These are phyloP conservation scores for Macrophomina pseudophaseolina DNA, from an alignment of 2,329 filamentous ascomycete genomes.

Conservation along the genomic window DNA sequence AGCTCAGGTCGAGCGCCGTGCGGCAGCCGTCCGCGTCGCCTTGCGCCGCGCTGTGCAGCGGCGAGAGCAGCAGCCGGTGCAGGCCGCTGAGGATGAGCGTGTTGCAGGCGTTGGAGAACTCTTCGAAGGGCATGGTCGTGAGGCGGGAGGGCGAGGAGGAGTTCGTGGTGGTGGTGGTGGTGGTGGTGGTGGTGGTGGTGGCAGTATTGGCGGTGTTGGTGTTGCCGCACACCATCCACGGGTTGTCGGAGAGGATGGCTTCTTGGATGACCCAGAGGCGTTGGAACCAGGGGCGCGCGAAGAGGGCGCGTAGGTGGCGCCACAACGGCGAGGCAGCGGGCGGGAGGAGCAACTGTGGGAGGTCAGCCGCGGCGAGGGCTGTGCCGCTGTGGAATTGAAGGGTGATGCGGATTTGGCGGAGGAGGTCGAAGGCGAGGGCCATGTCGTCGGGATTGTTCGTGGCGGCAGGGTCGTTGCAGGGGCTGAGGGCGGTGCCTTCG, in stretches of 20 bases:
- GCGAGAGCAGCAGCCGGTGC: neutral
- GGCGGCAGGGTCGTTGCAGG: conserved; percentile 23
- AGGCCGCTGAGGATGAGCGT: conserved; percentile 23
- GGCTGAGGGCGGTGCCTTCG: conserved; percentile 24
- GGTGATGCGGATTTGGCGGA: conserved; percentile 28
- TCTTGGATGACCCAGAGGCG: conserved; percentile 37
- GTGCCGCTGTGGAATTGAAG: conserved; percentile 30
- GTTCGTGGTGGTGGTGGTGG: too few species aligned
- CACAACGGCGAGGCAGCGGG: conserved; percentile 28
- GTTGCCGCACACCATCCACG: too few species aligned
- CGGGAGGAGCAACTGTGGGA: conserved; percentile 31
- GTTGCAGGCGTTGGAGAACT: conserved; percentile 31
- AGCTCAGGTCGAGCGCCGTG: conserved; percentile 28
- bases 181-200: too few species aligned
- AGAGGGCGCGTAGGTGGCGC: conserved; percentile 31
- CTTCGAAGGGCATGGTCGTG: conserved; percentile 30
- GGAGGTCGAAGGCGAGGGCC: conserved; percentile 30
- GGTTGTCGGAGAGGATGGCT: conserved; percentile 30
- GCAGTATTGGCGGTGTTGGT: too few species aligned
- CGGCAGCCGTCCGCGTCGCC: neutral
- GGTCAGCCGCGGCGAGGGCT: conserved; percentile 30
- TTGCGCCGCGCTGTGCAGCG: neutral
- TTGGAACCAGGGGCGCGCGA: conserved; percentile 33
- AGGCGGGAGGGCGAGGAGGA: conserved; percentile 28
- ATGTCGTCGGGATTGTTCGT: conserved; percentile 30